A percentile compares a stretch with the other conserved stretches of the same genome.
These are phyloP conservation scores for Penicillium verhagenii DNA, from an alignment of 495 filamentous ascomycete species.

Conservation along the genomic window DNA sequence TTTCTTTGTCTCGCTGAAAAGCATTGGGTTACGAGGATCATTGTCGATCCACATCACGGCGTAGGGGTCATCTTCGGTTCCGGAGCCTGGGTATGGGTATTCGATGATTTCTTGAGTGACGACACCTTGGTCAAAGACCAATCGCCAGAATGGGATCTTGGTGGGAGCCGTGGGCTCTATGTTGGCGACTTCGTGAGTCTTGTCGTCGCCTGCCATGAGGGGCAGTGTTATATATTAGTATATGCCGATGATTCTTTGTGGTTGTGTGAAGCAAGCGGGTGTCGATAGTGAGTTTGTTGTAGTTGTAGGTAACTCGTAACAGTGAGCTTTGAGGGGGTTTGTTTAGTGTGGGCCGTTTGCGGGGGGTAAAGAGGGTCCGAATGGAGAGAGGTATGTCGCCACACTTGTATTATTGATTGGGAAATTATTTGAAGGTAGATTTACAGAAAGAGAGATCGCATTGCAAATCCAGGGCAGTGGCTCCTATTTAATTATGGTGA, in stretches of 20 bases:
- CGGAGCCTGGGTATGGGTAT: constrained; percentile 62
- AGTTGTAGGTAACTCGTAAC: background rate
- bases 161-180: constrained; percentile 30
- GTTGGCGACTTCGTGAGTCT: constrained; percentile 22
- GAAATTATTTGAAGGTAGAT: background rate
- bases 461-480: background rate
- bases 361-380: background rate
- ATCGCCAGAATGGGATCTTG: constrained; percentile 43
- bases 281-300: background rate
- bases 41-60: constrained; percentile 70
- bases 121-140: constrained; percentile 53
- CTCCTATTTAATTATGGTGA: background rate
- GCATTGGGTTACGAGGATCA: constrained; percentile 72
- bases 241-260: background rate
- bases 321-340: no score
- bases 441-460: background rate
- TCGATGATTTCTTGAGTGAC: constrained; percentile 57
- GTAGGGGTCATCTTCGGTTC: constrained; percentile 73
- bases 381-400: background rate
- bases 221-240: constrained; percentile 8
- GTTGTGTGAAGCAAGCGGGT: background rate
- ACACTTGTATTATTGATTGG: background rate
- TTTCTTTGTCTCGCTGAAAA: constrained; percentile 59
- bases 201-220: constrained; percentile 33
- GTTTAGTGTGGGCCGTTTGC: background rate